These are phyloP conservation scores for Solanum hybrid DNA, from an alignment of 305 asterid species.

Conservation along the genomic window DNA sequence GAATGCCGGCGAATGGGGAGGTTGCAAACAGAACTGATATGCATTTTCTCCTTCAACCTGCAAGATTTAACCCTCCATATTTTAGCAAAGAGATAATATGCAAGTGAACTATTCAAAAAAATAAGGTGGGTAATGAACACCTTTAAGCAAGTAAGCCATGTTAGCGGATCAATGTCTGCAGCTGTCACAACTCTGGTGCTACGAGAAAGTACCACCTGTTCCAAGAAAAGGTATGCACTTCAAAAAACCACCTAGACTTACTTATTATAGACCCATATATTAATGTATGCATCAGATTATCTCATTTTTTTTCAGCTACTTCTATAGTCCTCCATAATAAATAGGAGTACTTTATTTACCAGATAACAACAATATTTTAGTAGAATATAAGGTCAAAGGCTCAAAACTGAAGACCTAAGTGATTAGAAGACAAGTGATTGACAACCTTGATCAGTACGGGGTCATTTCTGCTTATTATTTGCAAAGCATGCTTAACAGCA, in stretches of 20 bases:
- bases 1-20: slow-evolving; percentile 85
- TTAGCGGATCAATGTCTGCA: slow-evolving; percentile 59
- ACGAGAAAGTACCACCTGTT: slow-evolving; percentile 92
- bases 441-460: slow-evolving; percentile 61
- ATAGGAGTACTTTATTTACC: not conserved
- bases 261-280: not conserved
- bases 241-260: not conserved
- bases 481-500: slow-evolving; percentile 59
- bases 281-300: not conserved
- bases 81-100: not conserved
- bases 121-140: slow-evolving; percentile 21
- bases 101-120: not conserved
- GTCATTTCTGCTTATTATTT: slow-evolving; percentile 43
- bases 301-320: not conserved
- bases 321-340: not conserved
- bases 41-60: slow-evolving; percentile 67
- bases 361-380: not conserved
- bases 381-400: not conserved
- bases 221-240: slow-evolving; percentile 3
- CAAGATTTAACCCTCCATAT: not conserved
- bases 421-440: not conserved
- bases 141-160: slow-evolving; percentile 67
- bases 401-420: not conserved
- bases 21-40: slow-evolving; percentile 89
- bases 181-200: slow-evolving; percentile 69